phyloP scores from a whole-genome alignment of 129 eudicot genomes.

The Helichrysum umbraculigerum region DNA sequence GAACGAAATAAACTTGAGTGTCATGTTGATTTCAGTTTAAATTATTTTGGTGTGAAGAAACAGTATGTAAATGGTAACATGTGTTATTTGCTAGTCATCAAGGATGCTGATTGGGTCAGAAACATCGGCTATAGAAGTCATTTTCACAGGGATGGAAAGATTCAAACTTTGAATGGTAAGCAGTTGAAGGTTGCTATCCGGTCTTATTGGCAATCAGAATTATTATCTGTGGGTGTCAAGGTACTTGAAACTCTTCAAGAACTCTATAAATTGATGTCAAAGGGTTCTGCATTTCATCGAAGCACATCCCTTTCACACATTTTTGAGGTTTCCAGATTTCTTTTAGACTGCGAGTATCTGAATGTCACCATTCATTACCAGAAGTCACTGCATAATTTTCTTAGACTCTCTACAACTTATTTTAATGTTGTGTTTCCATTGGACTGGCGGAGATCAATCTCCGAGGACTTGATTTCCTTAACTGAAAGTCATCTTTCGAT shows the following conservation, averaged over 20 bases:
- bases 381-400: slow-evolving; percentile 19
- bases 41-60: slow-evolving; percentile 53
- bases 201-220: slow-evolving; percentile 44
- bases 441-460: slow-evolving; percentile 44
- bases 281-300: slow-evolving; percentile 19
- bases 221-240: slow-evolving; percentile 43
- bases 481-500: slow-evolving; percentile 32
- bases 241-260: slow-evolving; percentile 42
- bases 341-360: slow-evolving; percentile 25
- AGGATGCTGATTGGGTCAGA: slow-evolving; percentile 59
- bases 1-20: slow-evolving; percentile 16
- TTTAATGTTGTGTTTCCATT: slow-evolving; percentile 41
- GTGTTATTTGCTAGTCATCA: slow-evolving; percentile 32
- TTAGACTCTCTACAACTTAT: slow-evolving; percentile 21
- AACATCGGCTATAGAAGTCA: slow-evolving; percentile 31
- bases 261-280: slow-evolving; percentile 16
- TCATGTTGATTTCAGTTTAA: slow-evolving; percentile 41
- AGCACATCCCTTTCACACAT: slow-evolving; percentile 31
- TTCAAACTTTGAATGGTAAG: slow-evolving; percentile 30
- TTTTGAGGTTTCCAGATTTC: slow-evolving; percentile 40
- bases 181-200: slow-evolving; percentile 39
- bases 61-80: not conserved
- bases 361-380: slow-evolving; percentile 4
- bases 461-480: slow-evolving; percentile 31
- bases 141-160: slow-evolving; percentile 27